Percentiles rank a stretch among this genome's conserved stretches.
Conservation (phyloP, 768 basidiomycete genomes). For the Boletus eberwhitei region DNA sequence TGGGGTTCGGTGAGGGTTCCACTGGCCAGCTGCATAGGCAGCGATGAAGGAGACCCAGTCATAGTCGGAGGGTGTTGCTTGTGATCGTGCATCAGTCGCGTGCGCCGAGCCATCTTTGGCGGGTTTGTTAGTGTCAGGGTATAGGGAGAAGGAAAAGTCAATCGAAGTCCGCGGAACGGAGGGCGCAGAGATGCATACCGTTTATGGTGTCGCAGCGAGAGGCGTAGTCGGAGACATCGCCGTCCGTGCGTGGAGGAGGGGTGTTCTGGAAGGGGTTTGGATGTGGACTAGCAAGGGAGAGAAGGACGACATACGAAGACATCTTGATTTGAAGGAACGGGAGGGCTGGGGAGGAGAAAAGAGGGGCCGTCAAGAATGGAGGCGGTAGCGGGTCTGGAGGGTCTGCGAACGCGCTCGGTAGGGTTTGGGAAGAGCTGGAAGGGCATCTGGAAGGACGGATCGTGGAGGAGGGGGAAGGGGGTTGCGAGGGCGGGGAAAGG, state of each 20-base stretch:
- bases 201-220: conserved; percentile 14
- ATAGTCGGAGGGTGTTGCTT: conserved; percentile 31
- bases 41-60: conserved; percentile 77
- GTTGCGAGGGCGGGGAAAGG: conserved; percentile 19
- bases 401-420: conserved; percentile 27
- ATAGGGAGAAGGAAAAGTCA: conserved; percentile 14
- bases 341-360: conserved; percentile 41
- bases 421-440: conserved; percentile 32
- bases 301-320: conserved; percentile 7
- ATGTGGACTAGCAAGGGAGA: background rate
- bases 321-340: conserved; percentile 7
- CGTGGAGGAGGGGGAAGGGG: conserved; percentile 22
- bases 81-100: conserved; percentile 17
- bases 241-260: conserved; percentile 4
- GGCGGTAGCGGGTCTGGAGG: conserved; percentile 41
- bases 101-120: conserved; percentile 12
- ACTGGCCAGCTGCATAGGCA: conserved; percentile 74
- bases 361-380: conserved; percentile 41
- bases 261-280: conserved; percentile 3
- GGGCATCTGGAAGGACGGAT: conserved; percentile 30
- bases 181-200: conserved; percentile 18
- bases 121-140: conserved; percentile 8
- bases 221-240: conserved; percentile 9
- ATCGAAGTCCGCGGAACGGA: background rate
- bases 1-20: conserved; percentile 75